Percentiles rank a stretch among this genome's conserved stretches.
These are phyloP conservation scores for Aspergillus japonicus DNA, from an alignment of 2,329 filamentous ascomycete species.

Conservation along the genomic window DNA sequence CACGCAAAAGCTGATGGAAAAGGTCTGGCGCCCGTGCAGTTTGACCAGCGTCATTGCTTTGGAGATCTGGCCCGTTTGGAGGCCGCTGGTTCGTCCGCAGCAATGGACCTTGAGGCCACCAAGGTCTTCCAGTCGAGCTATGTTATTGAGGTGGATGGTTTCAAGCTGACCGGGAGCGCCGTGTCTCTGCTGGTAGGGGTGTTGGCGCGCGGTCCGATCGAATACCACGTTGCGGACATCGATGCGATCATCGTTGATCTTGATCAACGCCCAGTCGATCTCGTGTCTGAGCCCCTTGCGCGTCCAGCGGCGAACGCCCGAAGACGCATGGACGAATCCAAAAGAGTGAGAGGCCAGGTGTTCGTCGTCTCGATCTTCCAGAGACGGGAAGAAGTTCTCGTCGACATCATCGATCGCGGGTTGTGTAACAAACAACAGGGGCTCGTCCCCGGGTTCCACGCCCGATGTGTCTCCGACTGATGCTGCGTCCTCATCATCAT, in stretches of 20 bases:
- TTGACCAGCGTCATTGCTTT: constrained; percentile 80
- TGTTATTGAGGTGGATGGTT: constrained; percentile 55
- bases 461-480: constrained; percentile 74
- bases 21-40: constrained; percentile 77
- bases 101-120: constrained; percentile 81
- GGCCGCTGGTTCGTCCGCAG: constrained; percentile 79
- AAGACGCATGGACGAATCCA: constrained; percentile 84
- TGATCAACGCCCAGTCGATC: constrained; percentile 92
- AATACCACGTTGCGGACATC: constrained; percentile 70
- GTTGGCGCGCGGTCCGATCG: constrained; percentile 22
- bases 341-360: constrained; percentile 78
- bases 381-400: constrained; percentile 78
- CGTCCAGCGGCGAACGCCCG: constrained; percentile 75
- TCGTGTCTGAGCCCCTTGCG: constrained; percentile 76
- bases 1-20: constrained; percentile 69
- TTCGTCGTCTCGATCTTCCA: constrained; percentile 73
- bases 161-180: constrained; percentile 49
- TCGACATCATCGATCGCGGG: constrained; percentile 86
- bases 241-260: constrained; percentile 69
- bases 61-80: constrained; percentile 75
- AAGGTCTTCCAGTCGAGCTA: constrained; percentile 56
- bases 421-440: constrained; percentile 81
- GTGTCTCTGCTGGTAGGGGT: constrained; percentile 45
- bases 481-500: constrained; percentile 56
- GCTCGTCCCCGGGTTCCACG: constrained; percentile 70